A percentile compares a stretch with the other conserved stretches of the same genome.
Evolutionary conservation across 2,329 filamentous ascomycete species (phyloP).

Genomic region (Fusarium sp.): DNA sequence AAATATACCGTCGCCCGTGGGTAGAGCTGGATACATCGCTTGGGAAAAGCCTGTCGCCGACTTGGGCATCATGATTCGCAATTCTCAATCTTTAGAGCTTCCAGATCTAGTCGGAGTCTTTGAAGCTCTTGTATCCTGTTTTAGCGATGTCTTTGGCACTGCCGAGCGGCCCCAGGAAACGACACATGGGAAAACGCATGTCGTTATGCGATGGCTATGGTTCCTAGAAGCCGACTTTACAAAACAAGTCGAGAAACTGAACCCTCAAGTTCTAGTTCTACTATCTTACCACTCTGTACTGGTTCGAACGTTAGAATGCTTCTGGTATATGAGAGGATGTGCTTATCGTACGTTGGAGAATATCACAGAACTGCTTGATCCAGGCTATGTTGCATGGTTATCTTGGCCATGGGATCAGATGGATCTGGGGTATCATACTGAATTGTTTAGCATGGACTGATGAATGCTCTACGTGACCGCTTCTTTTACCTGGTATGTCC

Average conservation of each 20-base stretch:
- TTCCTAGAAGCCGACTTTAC: neutral
- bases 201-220: neutral
- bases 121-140: neutral
- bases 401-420: neutral
- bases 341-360: neutral
- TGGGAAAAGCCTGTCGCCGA: constrained; percentile 1
- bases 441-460: no score
- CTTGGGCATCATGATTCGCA: neutral
- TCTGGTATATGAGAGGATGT: neutral
- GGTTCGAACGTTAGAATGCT: constrained; percentile 1
- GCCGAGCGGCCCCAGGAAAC: neutral
- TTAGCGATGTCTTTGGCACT: neutral
- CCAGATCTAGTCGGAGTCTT: neutral
- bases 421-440: no score
- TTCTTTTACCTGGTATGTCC: no score
- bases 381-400: neutral
- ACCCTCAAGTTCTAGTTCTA: neutral
- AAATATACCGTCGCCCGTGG: neutral
- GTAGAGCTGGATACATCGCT: neutral
- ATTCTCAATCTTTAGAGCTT: neutral
- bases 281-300: neutral
- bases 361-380: neutral
- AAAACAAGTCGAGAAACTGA: neutral
- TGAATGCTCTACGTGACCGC: no score
- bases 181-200: neutral